Evolutionary conservation across 1,284 basidiomycete species (phyloP).

Genomic region (Lignosus rhinocerotis): DNA sequence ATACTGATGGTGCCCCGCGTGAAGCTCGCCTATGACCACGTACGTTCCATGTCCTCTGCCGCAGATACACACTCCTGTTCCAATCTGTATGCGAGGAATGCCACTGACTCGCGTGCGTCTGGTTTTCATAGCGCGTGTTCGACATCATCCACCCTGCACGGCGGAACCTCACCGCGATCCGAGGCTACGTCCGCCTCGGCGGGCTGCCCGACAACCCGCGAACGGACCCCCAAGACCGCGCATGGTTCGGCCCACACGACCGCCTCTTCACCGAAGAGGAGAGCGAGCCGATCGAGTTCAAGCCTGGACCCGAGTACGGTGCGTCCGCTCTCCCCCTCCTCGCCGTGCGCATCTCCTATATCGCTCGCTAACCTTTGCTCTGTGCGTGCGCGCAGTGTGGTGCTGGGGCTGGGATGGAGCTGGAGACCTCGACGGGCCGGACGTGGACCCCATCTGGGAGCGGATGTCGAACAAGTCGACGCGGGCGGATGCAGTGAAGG

Average conservation of each 20-base stretch:
- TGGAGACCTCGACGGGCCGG: constrained; percentile 91
- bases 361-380: neutral
- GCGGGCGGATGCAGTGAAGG: constrained; percentile 58
- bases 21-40: constrained; percentile 91
- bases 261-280: constrained; percentile 89
- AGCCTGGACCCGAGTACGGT: constrained; percentile 86
- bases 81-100: neutral
- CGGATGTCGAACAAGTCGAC: constrained; percentile 71
- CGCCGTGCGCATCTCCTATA: neutral
- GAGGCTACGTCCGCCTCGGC: constrained; percentile 87
- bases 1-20: constrained; percentile 97
- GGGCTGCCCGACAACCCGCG: constrained; percentile 92
- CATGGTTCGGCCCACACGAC: constrained; percentile 96
- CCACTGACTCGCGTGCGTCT: neutral
- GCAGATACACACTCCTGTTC: neutral
- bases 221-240: constrained; percentile 91
- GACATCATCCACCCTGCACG: constrained; percentile 90
- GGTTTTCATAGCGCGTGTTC: constrained; percentile 74
- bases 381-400: constrained; percentile 67
- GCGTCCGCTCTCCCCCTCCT: constrained; percentile 33
- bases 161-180: constrained; percentile 89
- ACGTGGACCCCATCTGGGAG: constrained; percentile 97
- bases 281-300: constrained; percentile 71
- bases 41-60: constrained; percentile 37
- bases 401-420: constrained; percentile 99